Evolutionary conservation across 371 early-diverging fungal species (phyloP).

Genomic region (Basidiobolus heterosporus): DNA sequence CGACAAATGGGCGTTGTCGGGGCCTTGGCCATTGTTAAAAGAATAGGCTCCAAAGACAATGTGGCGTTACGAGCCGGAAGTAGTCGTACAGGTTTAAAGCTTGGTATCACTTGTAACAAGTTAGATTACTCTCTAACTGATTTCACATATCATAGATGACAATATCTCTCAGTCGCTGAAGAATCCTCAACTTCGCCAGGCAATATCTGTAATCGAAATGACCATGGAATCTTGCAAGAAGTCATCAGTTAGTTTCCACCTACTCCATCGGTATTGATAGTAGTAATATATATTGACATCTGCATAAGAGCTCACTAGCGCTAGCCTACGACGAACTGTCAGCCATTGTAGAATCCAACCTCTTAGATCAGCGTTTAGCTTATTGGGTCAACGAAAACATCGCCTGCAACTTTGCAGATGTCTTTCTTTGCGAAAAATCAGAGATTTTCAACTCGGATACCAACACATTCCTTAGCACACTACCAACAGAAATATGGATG

Average conservation of each 20-base stretch:
- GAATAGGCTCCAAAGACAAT: constrained; percentile 18
- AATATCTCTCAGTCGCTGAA: too few relatives aligned
- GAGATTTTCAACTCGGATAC: neutral
- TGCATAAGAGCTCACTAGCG: neutral
- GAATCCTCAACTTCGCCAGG: too few relatives aligned
- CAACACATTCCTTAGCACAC: neutral
- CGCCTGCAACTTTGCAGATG: constrained; percentile 38
- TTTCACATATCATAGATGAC: neutral
- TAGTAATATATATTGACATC: neutral
- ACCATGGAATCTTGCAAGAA: too few relatives aligned
- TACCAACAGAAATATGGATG: constrained; percentile 15
- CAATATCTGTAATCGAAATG: too few relatives aligned
- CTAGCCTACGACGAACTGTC: constrained; percentile 18
- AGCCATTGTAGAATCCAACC: constrained; percentile 25
- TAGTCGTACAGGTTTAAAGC: neutral
- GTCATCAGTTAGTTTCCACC: too few relatives aligned
- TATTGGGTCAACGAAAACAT: constrained; percentile 53
- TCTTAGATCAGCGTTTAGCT: constrained; percentile 34
- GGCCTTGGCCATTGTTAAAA: constrained; percentile 48
- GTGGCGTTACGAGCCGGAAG: neutral
- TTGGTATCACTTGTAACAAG: neutral
- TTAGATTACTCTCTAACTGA: neutral
- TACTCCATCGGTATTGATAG: too few relatives aligned
- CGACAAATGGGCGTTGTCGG: constrained; percentile 64
- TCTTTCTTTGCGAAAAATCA: constrained; percentile 19